Conservation (phyloP, 202 grass and related monocot genomes). For the Elaeis oleifera region DNA sequence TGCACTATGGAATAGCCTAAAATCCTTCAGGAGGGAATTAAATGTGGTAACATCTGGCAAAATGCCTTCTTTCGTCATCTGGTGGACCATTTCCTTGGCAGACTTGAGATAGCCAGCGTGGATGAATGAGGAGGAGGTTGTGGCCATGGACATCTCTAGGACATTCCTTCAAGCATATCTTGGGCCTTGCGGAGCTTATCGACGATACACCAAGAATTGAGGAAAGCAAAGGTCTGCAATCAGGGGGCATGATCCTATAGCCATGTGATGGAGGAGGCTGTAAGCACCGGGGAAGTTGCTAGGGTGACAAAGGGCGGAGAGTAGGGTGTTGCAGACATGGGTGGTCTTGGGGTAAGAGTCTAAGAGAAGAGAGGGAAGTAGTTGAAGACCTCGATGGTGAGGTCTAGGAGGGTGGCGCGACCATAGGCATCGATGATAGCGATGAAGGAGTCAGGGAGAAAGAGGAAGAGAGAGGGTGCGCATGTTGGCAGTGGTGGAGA, state of each 20-base stretch:
- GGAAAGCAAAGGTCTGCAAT: constrained; percentile 62
- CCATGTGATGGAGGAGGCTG: constrained; percentile 14
- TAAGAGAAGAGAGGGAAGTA: constrained; percentile 24
- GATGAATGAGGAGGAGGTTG: constrained; percentile 65
- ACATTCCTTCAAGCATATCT: constrained; percentile 90
- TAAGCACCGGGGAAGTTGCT: constrained; percentile 45
- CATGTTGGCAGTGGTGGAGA: constrained; percentile 48
- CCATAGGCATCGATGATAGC: constrained; percentile 77
- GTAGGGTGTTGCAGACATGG: constrained; percentile 28
- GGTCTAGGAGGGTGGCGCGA: constrained; percentile 47
- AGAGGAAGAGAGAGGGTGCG: constrained; percentile 58
- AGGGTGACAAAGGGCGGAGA: constrained; percentile 22
- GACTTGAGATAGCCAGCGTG: constrained; percentile 63
- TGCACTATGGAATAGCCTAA: constrained; percentile 60
- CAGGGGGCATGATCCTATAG: constrained; percentile 1
- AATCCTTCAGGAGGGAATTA: constrained; percentile 75
- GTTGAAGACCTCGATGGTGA: constrained; percentile 84
- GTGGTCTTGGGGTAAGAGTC: constrained; percentile 13
- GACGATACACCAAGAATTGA: constrained; percentile 73
- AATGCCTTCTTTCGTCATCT: constrained; percentile 86
- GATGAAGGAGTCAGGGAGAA: constrained; percentile 37
- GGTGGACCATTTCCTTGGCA: constrained; percentile 70
- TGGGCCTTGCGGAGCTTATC: constrained; percentile 82
- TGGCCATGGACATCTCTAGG: constrained; percentile 45
- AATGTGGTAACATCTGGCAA: constrained; percentile 79